Base-by-base conservation (phyloP, 192 early-diverging fungal genomes). In the Phycomyces blakesleeanus region DNA sequence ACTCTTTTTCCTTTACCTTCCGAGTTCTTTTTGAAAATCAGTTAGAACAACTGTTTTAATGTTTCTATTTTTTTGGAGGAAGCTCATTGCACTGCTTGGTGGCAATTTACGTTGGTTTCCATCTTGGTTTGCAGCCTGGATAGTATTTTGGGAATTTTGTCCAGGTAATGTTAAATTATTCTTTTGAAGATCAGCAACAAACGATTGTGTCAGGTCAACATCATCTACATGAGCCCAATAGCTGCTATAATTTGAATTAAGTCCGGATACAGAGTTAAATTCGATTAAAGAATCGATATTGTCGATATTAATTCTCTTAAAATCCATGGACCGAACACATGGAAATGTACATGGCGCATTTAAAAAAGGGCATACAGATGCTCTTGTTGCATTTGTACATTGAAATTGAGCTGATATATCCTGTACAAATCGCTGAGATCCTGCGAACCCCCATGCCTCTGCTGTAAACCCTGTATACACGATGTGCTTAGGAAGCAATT, bases 361-460 rank as follows among this genome's bases (percentile, higher is more conserved):
- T 3, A 25, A 16, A 15, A 64, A 72, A 4, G 75, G 79, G 37
- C 75, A 76, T 0, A 37, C 5, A 1, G 41, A 59, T 10, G 73
- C 51, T 8, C 57, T 51, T 11, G 77, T 54, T 2, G 66, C 58
- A 51, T 77, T 81, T 8, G 71, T 64, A 69, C 92, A 93, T 26
- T 61, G 49, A 57, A 87, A 81, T 5, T 76, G 75, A 5, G 55
- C 64, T 10, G 68, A 66, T 25, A 93, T 83, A 64, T 92, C 91
- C 37, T 89, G 53, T 3, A 91, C 89, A 71, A 93, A 93, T 37
- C 91, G 72, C 65, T 89, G 81, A 2, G 92, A 93, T n/a, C 92
- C 92, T 39, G 85, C 79, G 67, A 82, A 88, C 27, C 83, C 88
- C 81, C 85, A 93, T 25, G 83, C 55, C 69, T 93, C 92, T 14